Base-by-base conservation (phyloP, 176 grass and related monocot genomes). In the Oryza glaberrima region DNA sequence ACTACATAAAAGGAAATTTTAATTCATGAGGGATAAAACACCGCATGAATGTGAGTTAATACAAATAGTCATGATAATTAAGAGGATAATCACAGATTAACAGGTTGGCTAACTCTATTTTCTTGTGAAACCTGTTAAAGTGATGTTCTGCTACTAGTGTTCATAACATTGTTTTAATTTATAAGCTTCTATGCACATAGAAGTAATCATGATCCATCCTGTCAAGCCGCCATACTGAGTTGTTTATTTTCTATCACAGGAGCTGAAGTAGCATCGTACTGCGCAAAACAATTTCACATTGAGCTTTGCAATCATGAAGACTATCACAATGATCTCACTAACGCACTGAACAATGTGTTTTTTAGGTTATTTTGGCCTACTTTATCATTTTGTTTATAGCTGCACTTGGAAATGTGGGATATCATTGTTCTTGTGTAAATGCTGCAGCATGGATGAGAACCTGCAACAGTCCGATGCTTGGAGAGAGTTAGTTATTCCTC, bases 191-290 rank as follows among this genome's bases (percentile, higher is more conserved):
- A 22, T 28, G 19, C 26, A 23, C 71, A 69, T 17, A 40, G 38
- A 6, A 40, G 38, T 40, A 40, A 40, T 40, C 38, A 1, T 40
- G 25, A 30, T 60, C 22, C 40, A 15, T 68, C 25, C 9, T 81
- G 67, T 75, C 7, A 36, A 16, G 51, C 52, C 4, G 23, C 36
- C 36, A 63, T 32, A 67, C 17, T 81, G 64, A 77, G 11, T 3
- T 46, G 40, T 69, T 61, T 23, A 22, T 76, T 69, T 76, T 77
- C 72, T 77, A 5, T 82, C 76, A 48, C 79, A 87, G 85, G 85
- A 70, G 34, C 34, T 81, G 71, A 81, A 34, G 78, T 81, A 68
- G 78, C 85, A 60, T 7, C 16, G 70, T 67, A 75, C 44, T 87
- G 77, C 14, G 77, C 78, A 0, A 35, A 15, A 32, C 60, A 5